Percentiles rank a stretch among this genome's conserved stretches.
phyloP scores from a whole-genome alignment of 345 rosid genomes.

The Ailanthus altissimus region DNA sequence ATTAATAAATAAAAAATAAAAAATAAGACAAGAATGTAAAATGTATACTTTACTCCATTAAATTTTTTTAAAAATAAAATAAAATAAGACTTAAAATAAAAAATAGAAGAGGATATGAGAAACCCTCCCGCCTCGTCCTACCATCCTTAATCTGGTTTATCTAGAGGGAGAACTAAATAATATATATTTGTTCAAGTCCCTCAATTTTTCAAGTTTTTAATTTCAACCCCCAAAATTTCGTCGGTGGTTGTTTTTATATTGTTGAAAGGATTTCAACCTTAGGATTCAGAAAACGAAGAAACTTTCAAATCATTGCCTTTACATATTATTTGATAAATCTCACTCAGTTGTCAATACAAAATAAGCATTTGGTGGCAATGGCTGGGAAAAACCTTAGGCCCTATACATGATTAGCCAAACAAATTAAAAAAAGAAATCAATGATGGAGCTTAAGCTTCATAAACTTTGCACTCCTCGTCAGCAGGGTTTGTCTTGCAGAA shows the following conservation, averaged over 20 bases:
- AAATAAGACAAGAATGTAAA: too few species aligned
- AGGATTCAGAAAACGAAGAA: neutral
- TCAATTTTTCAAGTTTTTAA: neutral
- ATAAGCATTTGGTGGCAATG: constrained; percentile 19
- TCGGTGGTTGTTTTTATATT: too few species aligned
- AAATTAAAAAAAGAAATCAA: neutral
- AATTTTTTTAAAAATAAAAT: too few species aligned
- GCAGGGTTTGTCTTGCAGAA: constrained; percentile 90
- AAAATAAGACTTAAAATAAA: too few species aligned
- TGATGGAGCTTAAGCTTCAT: constrained; percentile 44
- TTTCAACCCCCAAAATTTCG: too few species aligned
- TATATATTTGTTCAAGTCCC: too few species aligned
- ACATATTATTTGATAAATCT: constrained; percentile 11
- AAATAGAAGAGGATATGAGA: too few species aligned
- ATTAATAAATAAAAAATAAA: too few species aligned
- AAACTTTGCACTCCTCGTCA: constrained; percentile 91
- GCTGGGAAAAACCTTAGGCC: constrained; percentile 7
- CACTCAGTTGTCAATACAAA: constrained; percentile 23
- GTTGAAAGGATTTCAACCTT: neutral
- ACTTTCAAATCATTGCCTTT: neutral
- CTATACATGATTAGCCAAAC: constrained; percentile 9
- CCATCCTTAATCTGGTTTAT: neutral
- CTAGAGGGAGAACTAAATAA: too few species aligned
- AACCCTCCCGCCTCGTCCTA: too few species aligned
- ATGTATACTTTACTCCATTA: too few species aligned